A percentile compares a stretch with the other conserved stretches of the same genome.
These are phyloP conservation scores for Pelargonium citronellum DNA, from an alignment of 441 rosid species.

Conservation along the genomic window DNA sequence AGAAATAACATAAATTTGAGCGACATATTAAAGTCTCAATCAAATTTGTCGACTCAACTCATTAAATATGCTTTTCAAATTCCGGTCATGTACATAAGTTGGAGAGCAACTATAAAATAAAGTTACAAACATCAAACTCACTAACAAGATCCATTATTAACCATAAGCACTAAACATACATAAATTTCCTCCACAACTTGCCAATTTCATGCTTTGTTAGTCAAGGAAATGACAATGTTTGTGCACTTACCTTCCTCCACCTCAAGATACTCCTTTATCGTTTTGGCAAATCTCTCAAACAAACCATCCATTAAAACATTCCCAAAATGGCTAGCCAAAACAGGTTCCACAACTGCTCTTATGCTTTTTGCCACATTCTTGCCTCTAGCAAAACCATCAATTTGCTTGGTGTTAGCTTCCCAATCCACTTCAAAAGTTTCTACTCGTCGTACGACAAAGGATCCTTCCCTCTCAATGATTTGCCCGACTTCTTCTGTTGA, in stretches of 20 bases:
- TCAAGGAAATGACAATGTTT: slow-evolving; percentile 17
- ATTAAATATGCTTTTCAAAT: too few species aligned
- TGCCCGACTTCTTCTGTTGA: slow-evolving; percentile 16
- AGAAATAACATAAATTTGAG: too few species aligned
- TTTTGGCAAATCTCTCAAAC: slow-evolving; percentile 20
- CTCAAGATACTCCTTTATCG: slow-evolving; percentile 12
- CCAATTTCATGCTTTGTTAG: background rate
- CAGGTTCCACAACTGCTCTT: slow-evolving; percentile 19
- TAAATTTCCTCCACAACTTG: background rate
- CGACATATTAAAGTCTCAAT: too few species aligned
- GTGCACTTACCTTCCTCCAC: slow-evolving; percentile 11
- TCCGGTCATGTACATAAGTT: too few species aligned
- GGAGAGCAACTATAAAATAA: too few species aligned
- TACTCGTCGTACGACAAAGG: slow-evolving; percentile 4
- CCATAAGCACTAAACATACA: background rate
- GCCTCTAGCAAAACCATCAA: background rate
- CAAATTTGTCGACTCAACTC: too few species aligned
- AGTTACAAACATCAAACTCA: too few species aligned
- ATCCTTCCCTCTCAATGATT: slow-evolving; percentile 11
- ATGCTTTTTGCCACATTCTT: slow-evolving; percentile 14
- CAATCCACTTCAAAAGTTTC: slow-evolving; percentile 17
- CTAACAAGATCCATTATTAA: background rate
- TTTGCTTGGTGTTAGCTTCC: slow-evolving; percentile 9
- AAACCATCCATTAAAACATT: slow-evolving; percentile 14
- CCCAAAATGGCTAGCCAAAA: slow-evolving; percentile 19